Evolutionary conservation across 371 early-diverging fungal genomes (phyloP), one percentile per base, ranked within the genome.

Genomic region (Basidiobolus meristosporus): DNA sequence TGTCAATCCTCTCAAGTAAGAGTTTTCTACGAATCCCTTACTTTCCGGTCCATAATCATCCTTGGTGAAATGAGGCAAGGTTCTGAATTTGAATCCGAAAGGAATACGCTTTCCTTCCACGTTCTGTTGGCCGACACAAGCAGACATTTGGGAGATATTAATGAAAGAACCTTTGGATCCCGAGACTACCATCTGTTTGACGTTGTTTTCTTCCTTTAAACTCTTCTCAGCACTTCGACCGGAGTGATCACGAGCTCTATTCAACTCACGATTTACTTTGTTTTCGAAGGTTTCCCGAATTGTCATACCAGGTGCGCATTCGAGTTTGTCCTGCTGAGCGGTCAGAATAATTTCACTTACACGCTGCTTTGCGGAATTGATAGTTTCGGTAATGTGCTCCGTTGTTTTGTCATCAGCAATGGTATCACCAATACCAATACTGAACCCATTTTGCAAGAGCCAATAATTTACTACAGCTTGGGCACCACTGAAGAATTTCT

Each of bases 101-200:
- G 98, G 96, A 60, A 99, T 98, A 51, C 99, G 86, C 56, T 89
- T 89, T 51, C 99, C 98, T 60, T 98, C 98, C 10, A 99, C 97
- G 65, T 90, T 96, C 61, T 99, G 99, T 64, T 98, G 99, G 31
- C 99, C 99, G 32, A 99, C 97, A 81, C 92, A 92, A 20, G 98
- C 97, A 35, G 92, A 75, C 85, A 99, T 95, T 65, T 99, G 99
- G 17, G 97, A 93, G 38, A 98, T 87, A 56, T 99, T 99, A 51
- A 99, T 91, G 50, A 77, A 85, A 20, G 90, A 90, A 41, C 99
- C 99, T 63, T 99, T 99, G 20, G 93, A 90, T 44, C 99, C 99
- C 23, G 98, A 73, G 31, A 90, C 73, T 23, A 96, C 95, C 99
- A 98, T 99, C 56, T 91, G 88, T 48, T 90, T 90, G 45, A 98